These are phyloP conservation scores for Termitomyces heimii DNA, from an alignment of 768 basidiomycete species.

Conservation along the genomic window DNA sequence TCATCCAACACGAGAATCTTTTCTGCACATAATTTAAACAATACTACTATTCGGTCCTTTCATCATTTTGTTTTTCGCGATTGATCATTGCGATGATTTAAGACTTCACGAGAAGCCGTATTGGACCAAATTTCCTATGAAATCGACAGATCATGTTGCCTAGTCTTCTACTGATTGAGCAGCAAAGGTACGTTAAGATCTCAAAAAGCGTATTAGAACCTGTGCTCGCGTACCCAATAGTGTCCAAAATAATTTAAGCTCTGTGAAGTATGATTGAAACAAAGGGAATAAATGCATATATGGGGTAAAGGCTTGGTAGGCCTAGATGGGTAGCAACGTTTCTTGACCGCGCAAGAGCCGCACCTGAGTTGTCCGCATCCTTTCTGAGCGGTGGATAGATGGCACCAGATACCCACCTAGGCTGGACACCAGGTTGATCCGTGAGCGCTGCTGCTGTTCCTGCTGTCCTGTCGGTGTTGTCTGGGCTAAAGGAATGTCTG, in stretches of 20 bases:
- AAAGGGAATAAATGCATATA: background rate
- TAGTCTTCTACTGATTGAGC: too few species aligned
- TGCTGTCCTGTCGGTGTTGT: constrained; percentile 14
- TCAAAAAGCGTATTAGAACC: background rate
- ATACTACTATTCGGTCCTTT: background rate
- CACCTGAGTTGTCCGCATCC: constrained; percentile 38
- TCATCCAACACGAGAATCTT: background rate
- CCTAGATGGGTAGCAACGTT: background rate
- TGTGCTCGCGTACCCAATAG: background rate
- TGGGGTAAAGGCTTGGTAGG: background rate
- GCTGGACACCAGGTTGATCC: constrained; percentile 32
- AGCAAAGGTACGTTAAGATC: background rate
- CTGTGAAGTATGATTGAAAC: background rate
- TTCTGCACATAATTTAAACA: background rate
- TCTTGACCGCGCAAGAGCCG: constrained; percentile 14
- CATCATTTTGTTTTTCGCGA: background rate
- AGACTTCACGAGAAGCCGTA: too few species aligned
- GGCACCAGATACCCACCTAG: constrained; percentile 43
- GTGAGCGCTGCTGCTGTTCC: constrained; percentile 18
- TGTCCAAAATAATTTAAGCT: background rate
- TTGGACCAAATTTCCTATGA: too few species aligned
- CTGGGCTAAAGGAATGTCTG: constrained; percentile 22
- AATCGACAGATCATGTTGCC: too few species aligned
- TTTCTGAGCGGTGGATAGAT: constrained; percentile 40
- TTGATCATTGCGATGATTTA: too few species aligned